Percentiles rank a stretch among this genome's conserved stretches.
These are phyloP conservation scores for Boletus semigastroideus DNA, from an alignment of 1,284 basidiomycete genomes.

Conservation along the genomic window DNA sequence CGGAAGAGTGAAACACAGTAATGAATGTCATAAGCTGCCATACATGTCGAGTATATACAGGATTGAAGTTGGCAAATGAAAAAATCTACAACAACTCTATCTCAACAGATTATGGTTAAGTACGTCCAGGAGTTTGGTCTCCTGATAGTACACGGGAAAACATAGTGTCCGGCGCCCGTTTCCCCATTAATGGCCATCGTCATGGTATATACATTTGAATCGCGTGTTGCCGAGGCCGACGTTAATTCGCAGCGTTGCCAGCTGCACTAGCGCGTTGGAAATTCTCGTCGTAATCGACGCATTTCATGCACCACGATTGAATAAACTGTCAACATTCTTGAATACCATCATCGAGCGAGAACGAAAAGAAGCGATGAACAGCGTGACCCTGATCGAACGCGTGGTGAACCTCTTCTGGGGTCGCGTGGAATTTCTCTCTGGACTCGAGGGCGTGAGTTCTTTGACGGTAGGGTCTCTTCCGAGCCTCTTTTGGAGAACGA, in stretches of 20 bases:
- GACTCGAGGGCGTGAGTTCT: slow-evolving; percentile 11
- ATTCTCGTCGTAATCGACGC: slow-evolving; percentile 24
- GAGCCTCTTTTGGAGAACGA: slow-evolving; percentile 17
- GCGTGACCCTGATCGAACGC: slow-evolving; percentile 19
- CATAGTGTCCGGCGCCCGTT: no score
- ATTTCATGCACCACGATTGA: slow-evolving; percentile 23
- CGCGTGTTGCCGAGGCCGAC: background rate
- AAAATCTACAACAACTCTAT: no score
- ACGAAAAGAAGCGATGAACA: slow-evolving; percentile 7
- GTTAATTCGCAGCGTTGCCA: slow-evolving; percentile 12
- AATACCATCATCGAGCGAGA: background rate
- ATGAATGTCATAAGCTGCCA: no score
- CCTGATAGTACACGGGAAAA: no score
- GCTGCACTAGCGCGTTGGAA: slow-evolving; percentile 18
- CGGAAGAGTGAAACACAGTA: no score
- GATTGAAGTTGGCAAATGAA: no score
- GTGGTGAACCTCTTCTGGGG: slow-evolving; percentile 12
- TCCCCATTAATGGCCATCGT: no score
- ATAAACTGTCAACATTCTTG: slow-evolving; percentile 12
- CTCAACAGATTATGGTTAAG: no score
- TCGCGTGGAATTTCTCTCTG: slow-evolving; percentile 13
- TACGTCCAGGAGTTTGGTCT: no score
- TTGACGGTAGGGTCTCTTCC: slow-evolving; percentile 14
- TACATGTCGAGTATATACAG: no score
- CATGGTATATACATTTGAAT: background rate